Percentiles rank a stretch among this genome's conserved stretches.
Evolutionary conservation across 148 eudicot genomes (phyloP).

Genomic region (Selenicereus undatus): DNA sequence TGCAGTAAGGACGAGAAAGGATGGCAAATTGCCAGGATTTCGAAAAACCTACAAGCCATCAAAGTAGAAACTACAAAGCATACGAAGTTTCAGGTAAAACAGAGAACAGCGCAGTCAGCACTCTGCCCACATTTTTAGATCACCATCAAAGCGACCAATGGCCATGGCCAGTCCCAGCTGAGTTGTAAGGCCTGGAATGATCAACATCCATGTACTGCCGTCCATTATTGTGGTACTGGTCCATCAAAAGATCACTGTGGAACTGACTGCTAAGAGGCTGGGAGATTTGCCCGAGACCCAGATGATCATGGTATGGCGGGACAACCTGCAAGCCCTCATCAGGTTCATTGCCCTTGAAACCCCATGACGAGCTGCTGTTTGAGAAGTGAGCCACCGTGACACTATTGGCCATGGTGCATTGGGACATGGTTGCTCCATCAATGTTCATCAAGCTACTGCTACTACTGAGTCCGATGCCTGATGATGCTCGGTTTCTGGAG

Average conservation of each 20-base stretch:
- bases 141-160: conserved; percentile 58
- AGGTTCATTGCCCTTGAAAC: conserved; percentile 43
- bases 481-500: conserved; percentile 51
- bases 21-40: not conserved
- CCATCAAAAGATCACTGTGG: conserved; percentile 41
- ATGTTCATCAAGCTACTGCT: conserved; percentile 30
- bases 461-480: conserved; percentile 29
- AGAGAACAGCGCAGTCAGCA: not conserved
- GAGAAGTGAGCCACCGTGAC: conserved; percentile 38
- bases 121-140: not conserved
- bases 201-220: conserved; percentile 47
- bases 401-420: conserved; percentile 33
- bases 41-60: conserved; percentile 13
- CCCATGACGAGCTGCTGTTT: conserved; percentile 36
- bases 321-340: conserved; percentile 26
- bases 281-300: conserved; percentile 52
- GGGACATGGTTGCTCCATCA: conserved; percentile 42
- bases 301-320: conserved; percentile 37
- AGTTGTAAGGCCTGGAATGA: conserved; percentile 50
- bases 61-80: not conserved
- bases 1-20: not conserved
- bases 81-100: not conserved
- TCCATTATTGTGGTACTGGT: conserved; percentile 38
- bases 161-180: conserved; percentile 45
- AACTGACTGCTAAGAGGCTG: conserved; percentile 34